Evolutionary conservation across 208 protist species (phyloP).

Genomic region (Crithidia acanthocephali): DNA sequence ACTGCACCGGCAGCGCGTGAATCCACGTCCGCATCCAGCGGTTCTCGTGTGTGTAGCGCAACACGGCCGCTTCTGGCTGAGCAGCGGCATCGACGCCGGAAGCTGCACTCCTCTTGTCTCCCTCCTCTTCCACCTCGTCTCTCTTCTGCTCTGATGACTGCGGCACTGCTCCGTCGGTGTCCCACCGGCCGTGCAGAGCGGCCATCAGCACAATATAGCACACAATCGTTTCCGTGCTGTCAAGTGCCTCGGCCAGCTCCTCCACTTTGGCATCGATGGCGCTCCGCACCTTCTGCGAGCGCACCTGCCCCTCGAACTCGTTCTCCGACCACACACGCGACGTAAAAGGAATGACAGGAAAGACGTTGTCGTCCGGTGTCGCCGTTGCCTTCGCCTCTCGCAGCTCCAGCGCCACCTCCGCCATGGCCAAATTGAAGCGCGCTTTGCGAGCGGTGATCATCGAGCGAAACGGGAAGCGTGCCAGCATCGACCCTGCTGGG

Average conservation of each 20-base stretch:
- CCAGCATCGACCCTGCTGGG: conserved; percentile 45
- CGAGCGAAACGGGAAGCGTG: conserved; percentile 50
- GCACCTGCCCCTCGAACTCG: conserved; percentile 28
- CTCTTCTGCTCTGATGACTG: not conserved
- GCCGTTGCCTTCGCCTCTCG: not conserved
- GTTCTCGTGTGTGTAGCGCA: conserved; percentile 59
- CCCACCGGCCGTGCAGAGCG: conserved; percentile 49
- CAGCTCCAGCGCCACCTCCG: conserved; percentile 47
- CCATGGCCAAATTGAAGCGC: conserved; percentile 66
- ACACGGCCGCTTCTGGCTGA: not conserved
- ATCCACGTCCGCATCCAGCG: conserved; percentile 82
- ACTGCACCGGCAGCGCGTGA: conserved; percentile 57
- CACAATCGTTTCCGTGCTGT: conserved; percentile 71
- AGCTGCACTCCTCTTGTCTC: not conserved
- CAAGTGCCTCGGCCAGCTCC: conserved; percentile 42
- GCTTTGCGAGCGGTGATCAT: conserved; percentile 84
- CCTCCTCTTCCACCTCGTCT: not conserved
- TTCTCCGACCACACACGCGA: conserved; percentile 29
- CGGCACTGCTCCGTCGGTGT: not conserved
- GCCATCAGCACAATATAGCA: conserved; percentile 75
- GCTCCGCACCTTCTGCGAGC: conserved; percentile 14
- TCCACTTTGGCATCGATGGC: conserved; percentile 35
- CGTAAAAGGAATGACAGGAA: conserved; percentile 31
- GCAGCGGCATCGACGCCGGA: too few species aligned
- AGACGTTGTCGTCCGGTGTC: not conserved